Base-by-base conservation (phyloP, 2,329 filamentous ascomycete species). In the Cladorrhinum sp. region DNA sequence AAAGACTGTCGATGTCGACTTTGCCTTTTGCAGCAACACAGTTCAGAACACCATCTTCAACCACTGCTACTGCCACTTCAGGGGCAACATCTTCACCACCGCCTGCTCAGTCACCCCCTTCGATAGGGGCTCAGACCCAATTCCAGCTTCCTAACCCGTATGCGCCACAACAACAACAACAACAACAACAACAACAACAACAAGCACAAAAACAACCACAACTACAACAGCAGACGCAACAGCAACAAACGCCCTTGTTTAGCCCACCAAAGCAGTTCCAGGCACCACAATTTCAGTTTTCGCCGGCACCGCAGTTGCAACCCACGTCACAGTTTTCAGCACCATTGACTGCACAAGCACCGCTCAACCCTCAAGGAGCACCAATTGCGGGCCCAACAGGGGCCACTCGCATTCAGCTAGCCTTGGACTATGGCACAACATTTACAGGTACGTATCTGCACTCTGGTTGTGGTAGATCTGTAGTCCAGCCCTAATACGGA, bases 401-500 rank as follows among this genome's bases (percentile, higher is more conserved):
- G 2, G 36, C 38, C 16, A 56, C 53, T 20, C 53, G 53, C n/a
- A 16, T 56, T 24, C 25, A 50, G 45, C 24, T 56, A n/a, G 61
- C 64, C 8, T 24, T 66, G 1, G 64, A 66, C 52, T 66, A 66
- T 50, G 64, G 64, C n/a, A 66, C 64, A 1, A 66, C 64, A 3
- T 66, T 61, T 13, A 66, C 59, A 22, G 64, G 60, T 62, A 59
- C 9, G 55, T 58, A 9, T 9, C 25, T 36, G 20, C 1, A 1
- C 13, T 1, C 27, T 13, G 23, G n/a, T 4, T 13, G 24, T 51
- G 24, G 1, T 7, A 9, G 16, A 25, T 18, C 16, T 20, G 8
- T 4, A 9, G 50, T 27, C 27, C 22, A 27, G 25, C 16, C 7
- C 27, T 2, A 13, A 8, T 2, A 27, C 36, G 16, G 29, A 27